Base-by-base conservation (phyloP, 345 rosid genomes). In the Microcos paniculata region DNA sequence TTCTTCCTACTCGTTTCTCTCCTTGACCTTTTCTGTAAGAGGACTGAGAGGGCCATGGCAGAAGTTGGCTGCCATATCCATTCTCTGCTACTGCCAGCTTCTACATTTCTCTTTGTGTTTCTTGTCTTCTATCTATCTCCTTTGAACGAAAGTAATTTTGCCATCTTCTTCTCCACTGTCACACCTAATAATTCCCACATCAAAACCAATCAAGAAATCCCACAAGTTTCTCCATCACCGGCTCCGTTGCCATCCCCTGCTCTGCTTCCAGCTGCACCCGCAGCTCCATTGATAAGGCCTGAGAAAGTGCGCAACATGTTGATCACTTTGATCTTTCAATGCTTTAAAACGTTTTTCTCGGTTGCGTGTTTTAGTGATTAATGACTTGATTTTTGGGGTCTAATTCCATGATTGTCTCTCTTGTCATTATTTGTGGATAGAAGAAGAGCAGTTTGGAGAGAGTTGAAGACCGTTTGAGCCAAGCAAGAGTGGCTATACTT, bases 401-500 rank as follows among this genome's bases (percentile, higher is more conserved):
- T 51, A 6, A 6, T 12, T 0, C 12, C 56, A 51, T 51, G 3
- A 12, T 3, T 16, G 15, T 51, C 4, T 51, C 3, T 51, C 21
- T 51, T 49, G 40, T 55, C 14, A 12, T 55, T 21, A 21, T 55
- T 55, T 55, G 28, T 55, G 28, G 28, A 11, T 55, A 77, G 84
- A 71, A 77, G 21, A 76, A 52, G 81, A 75, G 75, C 52, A 58
- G 76, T 53, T 68, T 77, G 70, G 79, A 83, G 31, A 73, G 52
- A 55, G 77, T 87, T 31, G 88, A 85, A 53, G 80, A 64, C 4
- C 82, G 49, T 49, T 79, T 90, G 62, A 85, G 74, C 13, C 71
- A 68, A 55, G 89, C 94, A 31, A 80, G 94, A 68, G 79, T 64
- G 8, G 87, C 84, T 2, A 90, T 90, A 69, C 71, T 10, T 5